These are phyloP conservation scores for Pleurotus salmoneostramineus DNA, from an alignment of 768 basidiomycete genomes.

Conservation along the genomic window DNA sequence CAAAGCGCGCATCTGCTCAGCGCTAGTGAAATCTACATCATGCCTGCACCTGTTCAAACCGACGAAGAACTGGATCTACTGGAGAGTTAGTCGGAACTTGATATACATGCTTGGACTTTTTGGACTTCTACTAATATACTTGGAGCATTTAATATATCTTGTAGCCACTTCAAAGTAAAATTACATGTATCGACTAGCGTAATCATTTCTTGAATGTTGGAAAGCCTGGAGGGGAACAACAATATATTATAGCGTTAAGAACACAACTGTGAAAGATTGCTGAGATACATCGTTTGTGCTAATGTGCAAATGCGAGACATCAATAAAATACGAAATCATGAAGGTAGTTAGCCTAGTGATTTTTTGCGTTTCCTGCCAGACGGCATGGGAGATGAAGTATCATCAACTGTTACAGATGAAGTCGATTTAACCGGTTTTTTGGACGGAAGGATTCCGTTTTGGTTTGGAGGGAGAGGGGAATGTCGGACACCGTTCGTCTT, in stretches of 20 bases:
- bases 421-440: not conserved
- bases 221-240: not conserved
- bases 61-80: conserved; percentile 39
- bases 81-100: not conserved
- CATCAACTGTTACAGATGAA: not conserved
- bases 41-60: conserved; percentile 37
- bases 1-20: conserved; percentile 24
- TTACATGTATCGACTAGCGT: conserved; percentile 5
- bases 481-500: conserved; percentile 8
- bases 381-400: conserved; percentile 17
- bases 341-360: conserved; percentile 24
- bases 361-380: conserved; percentile 57
- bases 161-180: not conserved
- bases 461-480: not conserved
- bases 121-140: too few species aligned
- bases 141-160: not conserved
- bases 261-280: not conserved
- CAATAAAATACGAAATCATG: not conserved
- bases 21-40: conserved; percentile 21
- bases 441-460: not conserved
- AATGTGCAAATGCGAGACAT: not conserved
- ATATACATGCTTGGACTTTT: not conserved
- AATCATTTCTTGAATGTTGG: not conserved
- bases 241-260: not conserved
- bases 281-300: not conserved